Evolutionary conservation across 495 filamentous ascomycete genomes (phyloP).

Genomic region (Trichodelitschia bisporula): DNA sequence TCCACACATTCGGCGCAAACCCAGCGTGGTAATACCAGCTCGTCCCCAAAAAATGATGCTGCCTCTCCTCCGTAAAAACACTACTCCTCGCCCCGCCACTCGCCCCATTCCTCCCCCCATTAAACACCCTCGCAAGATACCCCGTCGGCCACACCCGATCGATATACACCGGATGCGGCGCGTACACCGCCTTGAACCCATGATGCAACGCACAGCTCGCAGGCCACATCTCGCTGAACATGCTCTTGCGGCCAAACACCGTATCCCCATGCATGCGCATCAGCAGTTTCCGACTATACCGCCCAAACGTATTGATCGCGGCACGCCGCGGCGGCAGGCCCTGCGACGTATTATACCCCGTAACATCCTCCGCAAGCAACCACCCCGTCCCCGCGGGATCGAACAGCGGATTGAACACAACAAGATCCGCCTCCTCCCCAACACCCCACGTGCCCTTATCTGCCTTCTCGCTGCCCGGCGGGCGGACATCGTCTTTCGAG

Average conservation of each 20-base stretch:
- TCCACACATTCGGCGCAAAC: constrained; percentile 62
- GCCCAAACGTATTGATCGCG: constrained; percentile 66
- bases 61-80: constrained; percentile 53
- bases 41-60: constrained; percentile 71
- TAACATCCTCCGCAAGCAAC: constrained; percentile 67
- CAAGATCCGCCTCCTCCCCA: constrained; percentile 77
- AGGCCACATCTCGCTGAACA: constrained; percentile 95
- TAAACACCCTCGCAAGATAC: constrained; percentile 62
- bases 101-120: constrained; percentile 62
- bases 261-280: constrained; percentile 78
- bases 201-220: constrained; percentile 71
- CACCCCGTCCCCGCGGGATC: constrained; percentile 75
- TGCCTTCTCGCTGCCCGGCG: constrained; percentile 44
- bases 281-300: constrained; percentile 63
- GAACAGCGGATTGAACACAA: constrained; percentile 85
- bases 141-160: constrained; percentile 70
- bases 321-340: constrained; percentile 55
- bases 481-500: constrained; percentile 30
- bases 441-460: constrained; percentile 76
- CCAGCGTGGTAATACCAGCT: constrained; percentile 92
- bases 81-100: constrained; percentile 44
- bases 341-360: constrained; percentile 53
- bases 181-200: constrained; percentile 84
- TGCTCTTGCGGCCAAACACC: constrained; percentile 51
- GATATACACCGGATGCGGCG: constrained; percentile 74